Evolutionary conservation across 805 yeast species (phyloP).

Genomic region (Ogataea populi-albae): DNA sequence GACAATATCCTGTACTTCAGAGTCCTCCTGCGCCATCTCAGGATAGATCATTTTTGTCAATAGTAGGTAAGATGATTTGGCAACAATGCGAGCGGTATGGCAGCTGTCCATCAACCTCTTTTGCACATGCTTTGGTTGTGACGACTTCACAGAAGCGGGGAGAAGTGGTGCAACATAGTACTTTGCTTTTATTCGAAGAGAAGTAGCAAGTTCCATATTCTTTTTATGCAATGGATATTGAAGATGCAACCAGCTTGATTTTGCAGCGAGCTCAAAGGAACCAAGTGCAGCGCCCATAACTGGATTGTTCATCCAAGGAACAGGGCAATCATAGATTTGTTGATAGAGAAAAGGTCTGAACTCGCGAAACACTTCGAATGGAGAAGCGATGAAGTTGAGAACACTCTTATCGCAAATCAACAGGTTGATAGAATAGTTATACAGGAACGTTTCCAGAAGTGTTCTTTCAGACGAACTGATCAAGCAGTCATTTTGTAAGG

Average conservation of each 20-base stretch:
- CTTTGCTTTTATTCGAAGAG: constrained; percentile 10
- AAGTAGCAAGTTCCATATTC: constrained; percentile 5
- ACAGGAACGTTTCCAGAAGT: constrained; percentile 42
- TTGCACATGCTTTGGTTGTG: constrained; percentile 18
- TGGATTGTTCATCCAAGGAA: constrained; percentile 40
- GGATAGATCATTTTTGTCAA: constrained; percentile 14
- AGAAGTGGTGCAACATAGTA: constrained; percentile 19
- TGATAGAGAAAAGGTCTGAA: constrained; percentile 29
- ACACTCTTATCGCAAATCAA: constrained; percentile 31
- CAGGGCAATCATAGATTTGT: constrained; percentile 33
- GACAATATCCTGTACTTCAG: constrained; percentile 8
- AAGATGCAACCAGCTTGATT: constrained; percentile 34
- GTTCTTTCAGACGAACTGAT: constrained; percentile 29
- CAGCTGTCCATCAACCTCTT: constrained; percentile 19
- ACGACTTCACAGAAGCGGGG: constrained; percentile 9
- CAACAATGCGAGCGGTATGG: constrained; percentile 11
- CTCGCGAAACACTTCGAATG: constrained; percentile 37
- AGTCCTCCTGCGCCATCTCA: constrained; percentile 5
- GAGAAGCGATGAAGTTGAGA: constrained; percentile 35
- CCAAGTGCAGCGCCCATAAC: constrained; percentile 37
- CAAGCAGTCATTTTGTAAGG: background rate
- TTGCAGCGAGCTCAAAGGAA: constrained; percentile 36
- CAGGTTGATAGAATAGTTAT: constrained; percentile 38
- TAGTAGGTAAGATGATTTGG: constrained; percentile 11
- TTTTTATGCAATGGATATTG: constrained; percentile 10